Percentiles rank a stretch among this genome's conserved stretches.
These are phyloP conservation scores for Niveomyces coronatus DNA, from an alignment of 2,329 filamentous ascomycete genomes.

Conservation along the genomic window DNA sequence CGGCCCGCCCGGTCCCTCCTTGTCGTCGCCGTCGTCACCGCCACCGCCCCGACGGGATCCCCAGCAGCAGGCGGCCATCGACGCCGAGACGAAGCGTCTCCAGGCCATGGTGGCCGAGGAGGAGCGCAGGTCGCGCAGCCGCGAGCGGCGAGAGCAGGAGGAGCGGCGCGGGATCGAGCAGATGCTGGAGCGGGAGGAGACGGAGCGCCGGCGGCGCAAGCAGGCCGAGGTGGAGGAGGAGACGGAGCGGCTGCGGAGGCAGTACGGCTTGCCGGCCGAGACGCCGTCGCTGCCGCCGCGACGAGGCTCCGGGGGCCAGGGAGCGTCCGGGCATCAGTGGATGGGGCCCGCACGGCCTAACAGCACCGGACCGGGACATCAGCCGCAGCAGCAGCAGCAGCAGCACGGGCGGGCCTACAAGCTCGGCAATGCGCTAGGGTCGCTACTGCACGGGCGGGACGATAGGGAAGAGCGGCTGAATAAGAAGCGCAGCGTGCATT, in stretches of 20 bases:
- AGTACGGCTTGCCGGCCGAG: slow-evolving; percentile 46
- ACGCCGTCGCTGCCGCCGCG: slow-evolving; percentile 6
- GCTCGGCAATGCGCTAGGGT: slow-evolving; percentile 8
- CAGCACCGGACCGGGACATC: slow-evolving; percentile 4
- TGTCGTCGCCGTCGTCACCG: slow-evolving; percentile 20
- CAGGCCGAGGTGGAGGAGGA: slow-evolving; percentile 61
- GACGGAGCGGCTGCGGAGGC: slow-evolving; percentile 64
- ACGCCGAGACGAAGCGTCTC: slow-evolving; percentile 70
- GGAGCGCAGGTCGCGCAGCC: slow-evolving; percentile 44
- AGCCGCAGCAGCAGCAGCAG: slow-evolving; percentile 2
- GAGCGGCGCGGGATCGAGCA: slow-evolving; percentile 48
- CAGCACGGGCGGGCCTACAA: slow-evolving; percentile 8
- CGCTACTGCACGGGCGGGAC: slow-evolving; percentile 5
- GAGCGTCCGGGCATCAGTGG: background rate
- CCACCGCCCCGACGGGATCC: slow-evolving; percentile 25
- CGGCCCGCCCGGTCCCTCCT: slow-evolving; percentile 1
- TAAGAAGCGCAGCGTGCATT: slow-evolving; percentile 10
- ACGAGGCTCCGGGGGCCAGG: background rate
- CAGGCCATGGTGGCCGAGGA: slow-evolving; percentile 40
- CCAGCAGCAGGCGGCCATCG: slow-evolving; percentile 36
- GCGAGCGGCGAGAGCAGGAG: slow-evolving; percentile 42
- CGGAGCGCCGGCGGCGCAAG: slow-evolving; percentile 37
- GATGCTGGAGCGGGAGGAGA: slow-evolving; percentile 58
- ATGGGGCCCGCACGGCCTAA: slow-evolving; percentile 5
- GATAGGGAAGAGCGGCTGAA: slow-evolving; percentile 10